Evolutionary conservation across 192 early-diverging fungal genomes (phyloP).

Genomic region (Allomyces macrogynus): DNA sequence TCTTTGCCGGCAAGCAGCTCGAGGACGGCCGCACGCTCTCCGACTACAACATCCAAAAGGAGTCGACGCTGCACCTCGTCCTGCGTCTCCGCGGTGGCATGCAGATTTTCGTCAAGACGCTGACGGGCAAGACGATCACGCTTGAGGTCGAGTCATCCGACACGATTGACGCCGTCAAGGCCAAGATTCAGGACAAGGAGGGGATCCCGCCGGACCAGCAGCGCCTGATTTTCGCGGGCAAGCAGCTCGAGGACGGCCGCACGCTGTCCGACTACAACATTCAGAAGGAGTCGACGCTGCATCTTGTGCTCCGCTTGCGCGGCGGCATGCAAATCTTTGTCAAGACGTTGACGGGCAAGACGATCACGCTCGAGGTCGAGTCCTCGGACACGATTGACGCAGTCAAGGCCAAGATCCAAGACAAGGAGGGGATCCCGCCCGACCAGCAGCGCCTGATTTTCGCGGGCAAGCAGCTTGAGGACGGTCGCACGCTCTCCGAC

Average conservation of each 20-base stretch:
- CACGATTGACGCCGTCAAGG: conserved; percentile 62
- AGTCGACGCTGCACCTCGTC: conserved; percentile 57
- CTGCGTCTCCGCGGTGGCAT: conserved; percentile 59
- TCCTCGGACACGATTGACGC: conserved; percentile 58
- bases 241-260: conserved; percentile 63
- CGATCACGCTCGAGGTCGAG: conserved; percentile 81
- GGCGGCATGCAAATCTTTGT: conserved; percentile 37
- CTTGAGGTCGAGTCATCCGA: conserved; percentile 67
- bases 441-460: conserved; percentile 69
- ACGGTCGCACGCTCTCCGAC: conserved; percentile 48
- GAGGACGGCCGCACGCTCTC: conserved; percentile 51
- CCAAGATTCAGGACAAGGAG: conserved; percentile 72
- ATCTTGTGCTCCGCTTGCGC: conserved; percentile 57
- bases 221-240: conserved; percentile 60
- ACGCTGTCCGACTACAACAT: conserved; percentile 57
- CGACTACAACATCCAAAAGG: conserved; percentile 72
- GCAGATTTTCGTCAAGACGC: conserved; percentile 41
- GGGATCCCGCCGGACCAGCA: conserved; percentile 70
- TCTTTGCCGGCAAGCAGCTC: conserved; percentile 65
- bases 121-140: conserved; percentile 95
- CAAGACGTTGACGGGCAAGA: conserved; percentile 86
- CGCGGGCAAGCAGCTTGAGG: conserved; percentile 65
- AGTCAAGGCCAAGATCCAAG: conserved; percentile 67
- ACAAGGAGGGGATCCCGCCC: conserved; percentile 74
- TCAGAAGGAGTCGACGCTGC: conserved; percentile 65